Conservation (phyloP, 495 filamentous ascomycete species). For the Neurospora terricola region DNA sequence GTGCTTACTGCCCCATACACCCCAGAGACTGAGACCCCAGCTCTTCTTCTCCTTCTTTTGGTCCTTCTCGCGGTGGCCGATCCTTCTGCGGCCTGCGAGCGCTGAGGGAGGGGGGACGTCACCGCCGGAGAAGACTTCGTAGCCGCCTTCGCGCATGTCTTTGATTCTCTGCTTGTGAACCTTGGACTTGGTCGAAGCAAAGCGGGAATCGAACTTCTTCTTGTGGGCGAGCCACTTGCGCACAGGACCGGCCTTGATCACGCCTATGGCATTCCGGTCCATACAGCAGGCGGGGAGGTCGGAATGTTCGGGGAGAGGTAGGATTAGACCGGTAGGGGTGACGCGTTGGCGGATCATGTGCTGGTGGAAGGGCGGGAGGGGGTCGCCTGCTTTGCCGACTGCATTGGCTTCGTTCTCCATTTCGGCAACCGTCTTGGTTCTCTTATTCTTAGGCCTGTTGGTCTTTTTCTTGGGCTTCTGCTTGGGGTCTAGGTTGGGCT, state of each 20-base stretch:
- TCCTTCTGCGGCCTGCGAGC: conserved; percentile 56
- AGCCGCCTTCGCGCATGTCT: conserved; percentile 55
- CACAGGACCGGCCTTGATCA: conserved; percentile 70
- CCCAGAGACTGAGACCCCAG: conserved; percentile 74
- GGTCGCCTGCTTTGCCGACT: conserved; percentile 74
- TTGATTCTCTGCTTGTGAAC: conserved; percentile 60
- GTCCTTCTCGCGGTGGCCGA: conserved; percentile 34
- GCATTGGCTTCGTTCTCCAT: conserved; percentile 13
- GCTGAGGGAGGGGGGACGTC: conserved; percentile 78
- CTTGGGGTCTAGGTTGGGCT: background rate
- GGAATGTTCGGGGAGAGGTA: conserved; percentile 49
- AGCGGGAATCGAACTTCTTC: conserved; percentile 59
- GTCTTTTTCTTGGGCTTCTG: background rate
- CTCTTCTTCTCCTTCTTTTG: conserved; percentile 48
- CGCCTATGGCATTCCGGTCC: conserved; percentile 54
- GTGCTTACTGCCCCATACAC: conserved; percentile 75
- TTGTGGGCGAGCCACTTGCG: conserved; percentile 72
- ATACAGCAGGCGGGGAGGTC: conserved; percentile 55
- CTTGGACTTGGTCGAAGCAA: conserved; percentile 50
- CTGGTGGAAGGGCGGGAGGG: conserved; percentile 62
- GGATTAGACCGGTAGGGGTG: conserved; percentile 62
- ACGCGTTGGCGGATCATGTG: conserved; percentile 90
- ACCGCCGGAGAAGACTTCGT: conserved; percentile 54
- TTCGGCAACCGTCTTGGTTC: background rate
- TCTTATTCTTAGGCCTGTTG: background rate